Conservation (phyloP, 1,284 basidiomycete genomes). For the Tilletia caries region DNA sequence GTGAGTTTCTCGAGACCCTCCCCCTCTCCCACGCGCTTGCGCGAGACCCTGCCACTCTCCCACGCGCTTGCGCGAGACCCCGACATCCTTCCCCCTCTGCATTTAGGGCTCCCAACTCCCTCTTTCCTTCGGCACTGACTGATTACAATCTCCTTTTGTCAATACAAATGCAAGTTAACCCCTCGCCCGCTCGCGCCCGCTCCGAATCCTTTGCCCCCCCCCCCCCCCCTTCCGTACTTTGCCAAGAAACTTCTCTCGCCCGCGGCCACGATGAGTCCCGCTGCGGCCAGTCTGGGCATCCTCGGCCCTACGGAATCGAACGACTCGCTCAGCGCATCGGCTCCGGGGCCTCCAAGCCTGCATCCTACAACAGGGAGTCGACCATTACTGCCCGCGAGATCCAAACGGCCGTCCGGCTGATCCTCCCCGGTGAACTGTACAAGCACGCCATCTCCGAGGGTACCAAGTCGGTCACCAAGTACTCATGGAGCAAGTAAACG, state of each 20-base stretch:
- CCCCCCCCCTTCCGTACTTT: slow-evolving; percentile 92
- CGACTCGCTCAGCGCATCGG: slow-evolving; percentile 55
- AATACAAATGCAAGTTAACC: slow-evolving; percentile 28
- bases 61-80: no score
- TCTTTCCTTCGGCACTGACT: no score
- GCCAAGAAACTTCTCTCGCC: slow-evolving; percentile 75
- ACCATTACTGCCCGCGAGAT: slow-evolving; percentile 55
- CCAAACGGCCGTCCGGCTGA: slow-evolving; percentile 53
- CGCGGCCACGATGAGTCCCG: slow-evolving; percentile 19
- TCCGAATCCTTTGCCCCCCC: slow-evolving; percentile 91
- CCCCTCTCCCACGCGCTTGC: no score
- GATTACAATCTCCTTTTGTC: background rate
- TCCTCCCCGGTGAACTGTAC: slow-evolving; percentile 64
- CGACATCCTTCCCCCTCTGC: no score
- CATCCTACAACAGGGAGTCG: slow-evolving; percentile 54
- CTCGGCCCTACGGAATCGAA: slow-evolving; percentile 26
- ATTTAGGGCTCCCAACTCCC: slow-evolving; percentile 19
- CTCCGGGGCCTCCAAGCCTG: slow-evolving; percentile 54
- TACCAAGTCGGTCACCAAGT: slow-evolving; percentile 65
- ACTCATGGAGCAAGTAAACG: slow-evolving; percentile 58
- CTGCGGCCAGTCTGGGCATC: background rate
- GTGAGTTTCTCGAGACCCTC: no score
- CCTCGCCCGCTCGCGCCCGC: slow-evolving; percentile 58
- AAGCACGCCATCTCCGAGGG: slow-evolving; percentile 83
- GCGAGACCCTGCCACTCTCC: no score